phyloP scores from a whole-genome alignment of 2,329 filamentous ascomycete genomes.

The Aspergillus sojae region DNA sequence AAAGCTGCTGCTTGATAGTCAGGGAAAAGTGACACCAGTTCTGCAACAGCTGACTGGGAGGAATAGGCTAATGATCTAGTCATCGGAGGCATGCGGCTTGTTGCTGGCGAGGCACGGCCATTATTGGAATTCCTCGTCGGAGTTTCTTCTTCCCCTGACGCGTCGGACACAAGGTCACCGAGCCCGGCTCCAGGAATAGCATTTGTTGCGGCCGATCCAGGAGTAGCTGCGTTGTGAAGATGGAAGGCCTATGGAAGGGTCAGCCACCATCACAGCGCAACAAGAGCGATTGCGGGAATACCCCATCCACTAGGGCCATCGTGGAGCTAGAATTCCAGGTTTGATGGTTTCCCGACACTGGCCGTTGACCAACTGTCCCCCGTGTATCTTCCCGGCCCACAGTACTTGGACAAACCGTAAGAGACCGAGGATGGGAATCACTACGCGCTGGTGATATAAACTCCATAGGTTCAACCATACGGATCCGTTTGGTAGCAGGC shows the following conservation, averaged over 20 bases:
- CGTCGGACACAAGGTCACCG: not conserved
- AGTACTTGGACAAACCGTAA: not conserved
- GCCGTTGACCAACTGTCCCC: not conserved
- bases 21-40: slow-evolving; percentile 24
- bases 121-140: not conserved
- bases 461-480: not conserved
- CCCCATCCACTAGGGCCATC: slow-evolving; percentile 23
- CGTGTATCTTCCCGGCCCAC: not conserved
- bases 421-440: not conserved
- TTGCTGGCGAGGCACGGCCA: not conserved
- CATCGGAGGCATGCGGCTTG: not conserved
- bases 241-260: slow-evolving; percentile 16
- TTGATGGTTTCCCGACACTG: not conserved
- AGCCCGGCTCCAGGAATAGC: slow-evolving; percentile 21
- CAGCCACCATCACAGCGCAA: not conserved
- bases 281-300: not conserved
- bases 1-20: slow-evolving; percentile 24
- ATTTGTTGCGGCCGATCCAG: slow-evolving; percentile 11
- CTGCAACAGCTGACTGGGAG: slow-evolving; percentile 10
- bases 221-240: slow-evolving; percentile 16
- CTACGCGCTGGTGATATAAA: not conserved
- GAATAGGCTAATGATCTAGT: not conserved
- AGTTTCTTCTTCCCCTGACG: not conserved
- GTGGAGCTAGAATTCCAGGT: slow-evolving; percentile 25
- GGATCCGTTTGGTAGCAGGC: not conserved